Evolutionary conservation across 805 yeast genomes (phyloP), one percentile per base, ranked within the genome.

Genomic region (Pichia insulana): DNA sequence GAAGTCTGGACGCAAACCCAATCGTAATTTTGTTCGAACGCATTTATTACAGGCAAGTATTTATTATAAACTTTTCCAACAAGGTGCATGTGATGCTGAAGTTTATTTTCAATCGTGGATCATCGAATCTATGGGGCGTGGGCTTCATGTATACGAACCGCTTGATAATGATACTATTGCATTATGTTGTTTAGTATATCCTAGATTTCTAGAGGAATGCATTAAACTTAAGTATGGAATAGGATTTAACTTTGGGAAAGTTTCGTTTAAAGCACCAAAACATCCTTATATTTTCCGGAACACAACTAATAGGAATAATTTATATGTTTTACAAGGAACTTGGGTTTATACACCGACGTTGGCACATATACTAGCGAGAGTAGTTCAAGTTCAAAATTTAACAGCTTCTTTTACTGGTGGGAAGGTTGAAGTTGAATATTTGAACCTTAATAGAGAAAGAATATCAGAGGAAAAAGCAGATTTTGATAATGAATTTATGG

Each of bases 271-370:
- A 32, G 18, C 35, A 32, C 31, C 31, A 7, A 28, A 28, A 28
- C 31, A 27, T 16, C 28, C 40, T 3, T 42, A 32, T 28, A 20
- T 12, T 7, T 42, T 43, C 7, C 5, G 11, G 10, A 45, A 36
- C 27, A 28, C 15, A 12, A 28, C 39, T 4, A 43, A 45, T 15
- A 19, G 16, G 16, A 30, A 20, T 3, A 12, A 12, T 13, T 17
- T 48, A 7, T 26, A 43, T 18, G 26, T 27, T 5, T 40, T 50
- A 3, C 11, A 34, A 10, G 54, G 54, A 13, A 43, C 52, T 2
- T 81, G 88, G 88, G 52, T 58, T 37, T 61, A 41, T 2, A 76
- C 83, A 1, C 66, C 78, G 16, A 80, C 88, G 0, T 55, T 77
- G 17, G 57, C 76, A 40, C 73, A 73, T 48, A 65, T 83, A 44